Conservation (phyloP, 2,329 filamentous ascomycete genomes). For the Chrysosporium queenslandicum region DNA sequence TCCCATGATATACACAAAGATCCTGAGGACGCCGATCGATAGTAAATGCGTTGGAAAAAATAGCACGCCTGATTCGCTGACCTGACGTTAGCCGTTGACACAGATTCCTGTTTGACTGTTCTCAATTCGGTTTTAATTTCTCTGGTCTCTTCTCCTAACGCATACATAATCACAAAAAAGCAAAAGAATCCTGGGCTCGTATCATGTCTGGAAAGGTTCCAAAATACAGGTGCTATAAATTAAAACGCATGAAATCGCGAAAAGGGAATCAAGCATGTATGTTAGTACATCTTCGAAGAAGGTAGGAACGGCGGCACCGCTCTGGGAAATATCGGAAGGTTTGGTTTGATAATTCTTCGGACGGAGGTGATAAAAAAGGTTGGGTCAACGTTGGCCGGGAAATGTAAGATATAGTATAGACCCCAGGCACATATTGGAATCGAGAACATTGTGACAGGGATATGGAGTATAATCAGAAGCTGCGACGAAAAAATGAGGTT, state of each 20-base stretch:
- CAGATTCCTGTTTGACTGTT: too few relatives aligned
- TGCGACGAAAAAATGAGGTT: too few relatives aligned
- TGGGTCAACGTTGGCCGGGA: too few relatives aligned
- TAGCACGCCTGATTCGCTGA: too few relatives aligned
- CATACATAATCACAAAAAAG: not conserved
- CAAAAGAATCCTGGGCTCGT: not conserved
- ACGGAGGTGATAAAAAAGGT: too few relatives aligned
- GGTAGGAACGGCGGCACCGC: not conserved
- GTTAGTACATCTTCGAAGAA: not conserved
- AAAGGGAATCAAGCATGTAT: not conserved
- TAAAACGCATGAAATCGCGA: not conserved
- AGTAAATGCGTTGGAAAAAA: too few relatives aligned
- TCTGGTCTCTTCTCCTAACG: not conserved
- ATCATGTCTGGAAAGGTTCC: not conserved
- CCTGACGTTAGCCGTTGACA: too few relatives aligned
- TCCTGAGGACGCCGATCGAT: too few relatives aligned
- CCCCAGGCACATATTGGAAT: not conserved
- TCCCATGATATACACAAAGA: too few relatives aligned
- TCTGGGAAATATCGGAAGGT: not conserved
- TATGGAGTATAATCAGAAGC: not conserved
- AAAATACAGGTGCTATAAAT: not conserved
- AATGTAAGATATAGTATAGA: not conserved
- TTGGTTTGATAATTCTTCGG: not conserved
- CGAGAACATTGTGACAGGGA: not conserved
- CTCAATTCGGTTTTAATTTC: not conserved